Evolutionary conservation across 1,284 basidiomycete species (phyloP).

Genomic region (Sanghuangporus baumii): DNA sequence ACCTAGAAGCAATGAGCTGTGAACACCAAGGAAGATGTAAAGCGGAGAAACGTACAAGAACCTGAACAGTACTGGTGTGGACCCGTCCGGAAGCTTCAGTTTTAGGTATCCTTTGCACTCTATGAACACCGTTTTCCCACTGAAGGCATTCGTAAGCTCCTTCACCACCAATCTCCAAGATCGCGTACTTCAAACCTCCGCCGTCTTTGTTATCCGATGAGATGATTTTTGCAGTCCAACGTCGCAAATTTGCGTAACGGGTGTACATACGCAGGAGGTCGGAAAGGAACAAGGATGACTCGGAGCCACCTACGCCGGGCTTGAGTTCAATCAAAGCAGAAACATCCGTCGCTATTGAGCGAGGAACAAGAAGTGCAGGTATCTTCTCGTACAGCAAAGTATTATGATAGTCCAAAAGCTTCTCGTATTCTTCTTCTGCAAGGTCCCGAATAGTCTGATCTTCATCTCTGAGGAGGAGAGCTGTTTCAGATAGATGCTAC

Average conservation of each 20-base stretch:
- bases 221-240: conserved; percentile 52
- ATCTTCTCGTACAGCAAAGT: conserved; percentile 50
- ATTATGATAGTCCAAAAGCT: conserved; percentile 46
- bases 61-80: conserved; percentile 90
- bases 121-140: conserved; percentile 94
- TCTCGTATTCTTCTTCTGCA: conserved; percentile 64
- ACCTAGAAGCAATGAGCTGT: conserved; percentile 42
- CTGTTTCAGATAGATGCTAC: conserved; percentile 64
- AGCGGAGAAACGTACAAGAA: conserved; percentile 54
- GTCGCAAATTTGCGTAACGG: conserved; percentile 51
- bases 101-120: conserved; percentile 90
- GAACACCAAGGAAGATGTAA: background rate
- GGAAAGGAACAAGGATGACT: conserved; percentile 78
- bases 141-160: conserved; percentile 76
- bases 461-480: conserved; percentile 61
- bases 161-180: conserved; percentile 75
- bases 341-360: conserved; percentile 56
- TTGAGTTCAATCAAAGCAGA: conserved; percentile 89
- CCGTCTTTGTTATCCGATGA: conserved; percentile 48
- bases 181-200: conserved; percentile 78
- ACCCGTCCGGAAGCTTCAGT: conserved; percentile 85
- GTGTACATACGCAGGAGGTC: conserved; percentile 85
- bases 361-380: conserved; percentile 67
- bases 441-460: conserved; percentile 75
- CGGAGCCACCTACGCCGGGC: conserved; percentile 89